These are phyloP conservation scores for Aspergillus sp. DNA, from an alignment of 2,329 filamentous ascomycete genomes.

Conservation along the genomic window DNA sequence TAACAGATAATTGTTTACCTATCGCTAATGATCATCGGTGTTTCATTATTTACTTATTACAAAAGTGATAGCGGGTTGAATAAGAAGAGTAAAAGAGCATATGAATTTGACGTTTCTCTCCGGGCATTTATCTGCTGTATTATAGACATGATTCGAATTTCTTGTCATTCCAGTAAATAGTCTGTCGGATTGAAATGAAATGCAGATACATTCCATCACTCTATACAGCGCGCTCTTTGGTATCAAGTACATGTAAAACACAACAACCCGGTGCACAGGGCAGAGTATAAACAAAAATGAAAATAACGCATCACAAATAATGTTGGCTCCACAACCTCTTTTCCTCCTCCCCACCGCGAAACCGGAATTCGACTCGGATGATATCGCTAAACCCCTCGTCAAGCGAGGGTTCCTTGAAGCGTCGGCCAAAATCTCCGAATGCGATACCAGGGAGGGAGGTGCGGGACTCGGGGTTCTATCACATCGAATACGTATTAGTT, in stretches of 20 bases:
- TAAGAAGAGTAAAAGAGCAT: neutral
- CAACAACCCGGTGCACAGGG: neutral
- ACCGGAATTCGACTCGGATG: constrained; percentile 65
- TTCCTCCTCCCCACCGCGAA: constrained; percentile 62
- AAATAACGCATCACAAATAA: constrained; percentile 53
- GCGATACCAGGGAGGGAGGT: constrained; percentile 68
- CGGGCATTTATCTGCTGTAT: no score
- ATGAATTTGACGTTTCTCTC: no score
- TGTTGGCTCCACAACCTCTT: constrained; percentile 67
- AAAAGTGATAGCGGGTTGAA: no score
- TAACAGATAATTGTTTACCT: neutral
- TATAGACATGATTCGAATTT: no score
- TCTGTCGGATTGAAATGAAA: no score
- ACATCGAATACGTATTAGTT: constrained; percentile 1
- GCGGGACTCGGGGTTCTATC: constrained; percentile 70
- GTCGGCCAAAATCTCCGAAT: constrained; percentile 66
- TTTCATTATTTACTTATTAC: neutral
- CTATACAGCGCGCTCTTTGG: no score
- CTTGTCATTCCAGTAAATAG: no score
- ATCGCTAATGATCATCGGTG: neutral
- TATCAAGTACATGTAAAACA: neutral
- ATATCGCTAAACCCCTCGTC: constrained; percentile 83
- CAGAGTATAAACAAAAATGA: neutral
- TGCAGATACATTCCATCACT: no score
- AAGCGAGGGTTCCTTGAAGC: constrained; percentile 64